Evolutionary conservation across 1,139 yeast genomes (phyloP), one percentile per base, ranked within the genome.

Genomic region (Meyerozyma carpophila): DNA sequence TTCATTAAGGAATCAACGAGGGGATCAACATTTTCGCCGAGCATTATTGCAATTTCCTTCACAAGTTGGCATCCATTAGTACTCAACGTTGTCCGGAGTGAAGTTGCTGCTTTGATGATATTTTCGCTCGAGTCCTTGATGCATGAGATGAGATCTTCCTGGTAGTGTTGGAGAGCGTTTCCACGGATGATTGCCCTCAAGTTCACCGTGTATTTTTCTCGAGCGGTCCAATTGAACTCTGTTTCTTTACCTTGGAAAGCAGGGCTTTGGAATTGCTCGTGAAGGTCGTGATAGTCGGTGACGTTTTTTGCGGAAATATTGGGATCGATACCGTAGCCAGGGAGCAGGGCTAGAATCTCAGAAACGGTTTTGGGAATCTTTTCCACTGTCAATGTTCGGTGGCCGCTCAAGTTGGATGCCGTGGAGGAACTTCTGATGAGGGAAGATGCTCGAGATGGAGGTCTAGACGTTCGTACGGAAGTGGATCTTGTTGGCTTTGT

Each of bases 11-110:
- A 64, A 43, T 91, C 97, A 11, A 81, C 67, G n/a, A 84, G 62
- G 4, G 72, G 56, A 49, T 90, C 96, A 44, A 87, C 63, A 13
- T 65, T 58, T 3, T 66, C 54, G 0, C 76, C 72, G 25, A 84
- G 56, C 6, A 73, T 58, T 10, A 77, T 69, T 0, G 84, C 81
- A 29, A 81, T 57, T 52, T 91, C 98, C 56, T 87, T 88, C n/a
- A 88, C 70, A 26, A 90, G 61, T 47, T 83, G 88, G 56, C 95
- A 85, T 0, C 91, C 87, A 54, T 85, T 78, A 2, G 81, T 68
- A 1, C 93, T 81, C 20, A 93, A 68, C 0, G 96, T 86, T 0
- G 99, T 93, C 56, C 99, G 73, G 44, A 93, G 68, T 0, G 98
- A 89, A 5, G 73, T 57, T 2, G 82, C 70, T 0, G 90, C 82